These are phyloP conservation scores for Ophioceras dolichostomum DNA, from an alignment of 2,329 filamentous ascomycete species.

Conservation along the genomic window DNA sequence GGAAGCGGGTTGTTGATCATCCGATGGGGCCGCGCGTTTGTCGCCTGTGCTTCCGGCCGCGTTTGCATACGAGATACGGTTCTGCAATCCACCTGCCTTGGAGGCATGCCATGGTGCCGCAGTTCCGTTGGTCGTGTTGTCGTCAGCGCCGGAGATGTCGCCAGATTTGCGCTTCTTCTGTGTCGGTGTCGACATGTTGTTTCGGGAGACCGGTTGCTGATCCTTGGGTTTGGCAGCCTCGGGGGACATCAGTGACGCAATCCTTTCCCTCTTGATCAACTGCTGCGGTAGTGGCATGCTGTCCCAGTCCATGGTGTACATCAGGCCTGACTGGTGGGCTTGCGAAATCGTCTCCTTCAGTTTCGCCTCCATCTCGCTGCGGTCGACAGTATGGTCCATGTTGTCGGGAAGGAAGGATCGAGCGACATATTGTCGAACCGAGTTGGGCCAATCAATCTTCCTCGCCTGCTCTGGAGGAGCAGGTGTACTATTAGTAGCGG, in stretches of 20 bases:
- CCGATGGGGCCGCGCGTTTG: slow-evolving; percentile 19
- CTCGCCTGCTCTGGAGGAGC: slow-evolving; percentile 13
- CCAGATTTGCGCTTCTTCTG: slow-evolving; percentile 76
- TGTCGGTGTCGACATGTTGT: slow-evolving; percentile 13
- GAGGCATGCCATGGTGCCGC: slow-evolving; percentile 63
- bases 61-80: slow-evolving; percentile 57
- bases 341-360: slow-evolving; percentile 76
- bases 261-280: slow-evolving; percentile 61
- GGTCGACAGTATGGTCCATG: slow-evolving; percentile 47
- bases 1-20: too few relatives aligned
- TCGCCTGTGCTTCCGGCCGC: too few relatives aligned
- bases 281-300: slow-evolving; percentile 73
- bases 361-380: slow-evolving; percentile 67
- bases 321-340: slow-evolving; percentile 60
- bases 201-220: slow-evolving; percentile 2
- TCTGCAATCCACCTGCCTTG: slow-evolving; percentile 47
- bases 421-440: slow-evolving; percentile 81
- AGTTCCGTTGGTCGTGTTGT: slow-evolving; percentile 29
- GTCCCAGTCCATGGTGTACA: slow-evolving; percentile 73
- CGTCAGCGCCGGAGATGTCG: slow-evolving; percentile 40
- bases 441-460: slow-evolving; percentile 67
- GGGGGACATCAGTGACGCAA: slow-evolving; percentile 2
- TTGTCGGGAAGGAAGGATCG: slow-evolving; percentile 73
- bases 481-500: neutral
- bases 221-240: neutral